phyloP scores from a whole-genome alignment of 768 basidiomycete species.

The Filobasidium floriforme region DNA sequence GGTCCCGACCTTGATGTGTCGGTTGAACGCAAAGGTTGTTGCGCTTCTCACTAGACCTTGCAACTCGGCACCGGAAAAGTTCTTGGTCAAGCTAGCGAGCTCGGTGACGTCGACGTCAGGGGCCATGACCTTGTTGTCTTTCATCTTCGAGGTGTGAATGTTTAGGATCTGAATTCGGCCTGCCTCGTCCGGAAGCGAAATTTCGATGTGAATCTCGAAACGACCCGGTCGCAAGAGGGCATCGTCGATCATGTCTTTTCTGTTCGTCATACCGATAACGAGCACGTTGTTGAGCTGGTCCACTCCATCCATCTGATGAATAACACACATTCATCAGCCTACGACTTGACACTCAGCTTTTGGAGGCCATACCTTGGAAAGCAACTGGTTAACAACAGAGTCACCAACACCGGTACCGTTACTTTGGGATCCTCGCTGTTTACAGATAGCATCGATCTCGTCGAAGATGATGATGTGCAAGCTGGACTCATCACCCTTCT shows the following conservation, averaged over 20 bases:
- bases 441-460: slow-evolving; percentile 96
- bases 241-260: slow-evolving; percentile 97
- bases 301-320: slow-evolving; percentile 88
- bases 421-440: slow-evolving; percentile 88
- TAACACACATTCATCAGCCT: not conserved
- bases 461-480: slow-evolving; percentile 99
- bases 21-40: slow-evolving; percentile 92
- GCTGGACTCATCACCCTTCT: slow-evolving; percentile 92
- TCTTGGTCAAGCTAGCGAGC: slow-evolving; percentile 78
- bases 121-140: slow-evolving; percentile 81
- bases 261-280: slow-evolving; percentile 99
- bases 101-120: slow-evolving; percentile 73
- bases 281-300: slow-evolving; percentile 98
- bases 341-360: slow-evolving; percentile 1
- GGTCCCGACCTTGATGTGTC: slow-evolving; percentile 96
- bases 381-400: slow-evolving; percentile 93
- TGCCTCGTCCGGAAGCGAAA: slow-evolving; percentile 87
- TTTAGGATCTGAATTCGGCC: slow-evolving; percentile 87
- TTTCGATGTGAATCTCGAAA: slow-evolving; percentile 99
- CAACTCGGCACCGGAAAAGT: slow-evolving; percentile 96
- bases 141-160: slow-evolving; percentile 95
- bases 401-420: slow-evolving; percentile 96
- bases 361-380: slow-evolving; percentile 70
- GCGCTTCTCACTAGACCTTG: slow-evolving; percentile 94
- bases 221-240: slow-evolving; percentile 93